Percentiles rank a stretch among this genome's conserved stretches.
Evolutionary conservation across 139 green algal genomes (phyloP).

Genomic region (Coccomyxa sp.): DNA sequence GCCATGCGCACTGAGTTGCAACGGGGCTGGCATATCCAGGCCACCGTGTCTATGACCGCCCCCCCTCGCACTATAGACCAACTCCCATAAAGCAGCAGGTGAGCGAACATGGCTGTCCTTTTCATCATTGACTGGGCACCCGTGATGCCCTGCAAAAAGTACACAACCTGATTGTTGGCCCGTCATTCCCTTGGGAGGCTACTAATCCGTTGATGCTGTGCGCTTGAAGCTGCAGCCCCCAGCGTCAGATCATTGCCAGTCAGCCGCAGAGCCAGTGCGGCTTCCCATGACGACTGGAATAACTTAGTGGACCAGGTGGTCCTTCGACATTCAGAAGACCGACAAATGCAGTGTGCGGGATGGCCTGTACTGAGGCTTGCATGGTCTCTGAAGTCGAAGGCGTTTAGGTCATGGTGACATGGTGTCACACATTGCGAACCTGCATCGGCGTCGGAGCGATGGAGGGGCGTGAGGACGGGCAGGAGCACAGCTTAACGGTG

Average conservation of each 20-base stretch:
- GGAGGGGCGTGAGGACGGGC: background rate
- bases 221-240: too few relatives aligned
- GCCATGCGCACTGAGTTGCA: slow-evolving; percentile 76
- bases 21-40: slow-evolving; percentile 57
- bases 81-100: slow-evolving; percentile 19
- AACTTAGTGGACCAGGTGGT: background rate
- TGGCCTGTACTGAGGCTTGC: background rate
- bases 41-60: slow-evolving; percentile 85
- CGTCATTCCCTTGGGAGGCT: too few relatives aligned
- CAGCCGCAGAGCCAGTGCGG: background rate
- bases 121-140: too few relatives aligned
- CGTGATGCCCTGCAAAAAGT: too few relatives aligned
- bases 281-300: background rate
- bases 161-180: too few relatives aligned
- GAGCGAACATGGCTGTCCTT: too few relatives aligned
- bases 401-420: background rate
- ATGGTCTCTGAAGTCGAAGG: background rate
- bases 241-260: background rate
- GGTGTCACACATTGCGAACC: background rate
- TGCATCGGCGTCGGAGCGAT: background rate
- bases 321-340: too few relatives aligned
- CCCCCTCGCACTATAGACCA: slow-evolving; percentile 68
- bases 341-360: too few relatives aligned
- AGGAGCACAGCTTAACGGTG: background rate
- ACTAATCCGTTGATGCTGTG: too few relatives aligned